Evolutionary conservation across 2,329 filamentous ascomycete genomes (phyloP), one percentile per base, ranked within the genome.

Genomic region (Ilyonectria mors-panacis): DNA sequence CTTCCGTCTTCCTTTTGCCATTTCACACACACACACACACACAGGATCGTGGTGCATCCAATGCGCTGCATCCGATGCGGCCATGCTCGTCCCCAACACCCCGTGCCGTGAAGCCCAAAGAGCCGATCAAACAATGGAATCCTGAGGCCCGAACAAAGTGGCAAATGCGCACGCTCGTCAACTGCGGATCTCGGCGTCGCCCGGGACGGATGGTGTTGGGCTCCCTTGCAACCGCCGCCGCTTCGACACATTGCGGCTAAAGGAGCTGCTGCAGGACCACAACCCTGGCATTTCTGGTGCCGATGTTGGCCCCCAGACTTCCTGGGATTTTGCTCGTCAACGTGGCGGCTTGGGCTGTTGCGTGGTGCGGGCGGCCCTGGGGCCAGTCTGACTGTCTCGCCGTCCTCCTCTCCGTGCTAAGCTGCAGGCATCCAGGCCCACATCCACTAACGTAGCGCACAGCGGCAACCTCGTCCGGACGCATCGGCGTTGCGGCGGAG

Each of bases 321-420:
- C 17, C 39, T 8, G 39, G 17, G 39, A 2, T 42, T 39, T 42
- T n/a, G 15, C n/a, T 17, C 39, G 17, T 6, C 39, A 42, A 42
- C 39, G 17, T 42, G 17, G 39, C 8, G 39, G 39, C 39, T 42
- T 42, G 39, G 21, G 4, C 44, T 47, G 35, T 55, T 56, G 44
- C 42, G 51, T 55, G 47, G 50, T 21, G 30, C 19, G 50, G 59
- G 59, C 51, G 50, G 53, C 33, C 42, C 19, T 44, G 35, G 33
- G 21, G 39, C 35, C 30, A 26, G 39, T 19, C 28, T 62, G 51
- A 62, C 30, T 62, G 42, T 33, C 42, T 62, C 26, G 47, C 47
- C 47, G 26, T 51, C 47, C 26, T 10, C 47, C 26, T 30, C 47
- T 33, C n/a, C 17, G 26, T 42, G 39, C 15, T n/a, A 17, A 42